phyloP scores from a whole-genome alignment of 2,329 filamentous ascomycete genomes.

The Helminthosporium solani region DNA sequence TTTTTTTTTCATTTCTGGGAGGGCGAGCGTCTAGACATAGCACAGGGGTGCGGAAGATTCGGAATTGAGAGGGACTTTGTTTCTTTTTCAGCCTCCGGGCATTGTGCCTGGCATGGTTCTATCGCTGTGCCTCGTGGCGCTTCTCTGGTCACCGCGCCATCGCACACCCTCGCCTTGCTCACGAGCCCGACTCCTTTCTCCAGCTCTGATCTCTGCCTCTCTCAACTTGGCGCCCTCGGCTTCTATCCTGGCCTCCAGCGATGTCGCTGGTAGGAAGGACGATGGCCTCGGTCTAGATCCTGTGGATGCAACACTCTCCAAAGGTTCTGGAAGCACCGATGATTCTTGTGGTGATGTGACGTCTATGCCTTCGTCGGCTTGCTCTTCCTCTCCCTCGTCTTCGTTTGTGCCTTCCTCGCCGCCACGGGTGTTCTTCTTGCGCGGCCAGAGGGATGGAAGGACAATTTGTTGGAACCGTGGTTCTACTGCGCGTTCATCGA shows the following conservation, averaged over 20 bases:
- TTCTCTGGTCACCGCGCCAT: slow-evolving; percentile 24
- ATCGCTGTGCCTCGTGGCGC: slow-evolving; percentile 1
- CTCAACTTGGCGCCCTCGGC: slow-evolving; percentile 40
- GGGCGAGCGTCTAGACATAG: too few species aligned
- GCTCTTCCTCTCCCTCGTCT: slow-evolving; percentile 10
- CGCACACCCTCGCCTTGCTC: slow-evolving; percentile 25
- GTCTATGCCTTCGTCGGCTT: slow-evolving; percentile 15
- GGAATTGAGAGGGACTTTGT: too few species aligned
- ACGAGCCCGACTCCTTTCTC: slow-evolving; percentile 23
- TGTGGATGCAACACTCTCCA: slow-evolving; percentile 1
- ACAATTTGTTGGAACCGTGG: slow-evolving; percentile 85
- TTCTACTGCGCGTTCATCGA: slow-evolving; percentile 83
- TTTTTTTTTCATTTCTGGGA: too few species aligned
- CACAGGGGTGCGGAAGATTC: too few species aligned
- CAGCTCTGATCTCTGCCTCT: slow-evolving; percentile 39
- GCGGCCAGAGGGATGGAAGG: slow-evolving; percentile 77
- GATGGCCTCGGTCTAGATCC: slow-evolving; percentile 2
- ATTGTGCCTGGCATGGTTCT: slow-evolving; percentile 27
- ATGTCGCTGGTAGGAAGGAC: slow-evolving; percentile 11
- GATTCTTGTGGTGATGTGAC: slow-evolving; percentile 7
- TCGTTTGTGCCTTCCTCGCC: slow-evolving; percentile 46
- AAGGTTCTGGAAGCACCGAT: slow-evolving; percentile 1
- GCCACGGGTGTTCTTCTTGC: slow-evolving; percentile 79
- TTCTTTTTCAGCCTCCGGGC: neutral
- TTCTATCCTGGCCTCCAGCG: slow-evolving; percentile 36